These are phyloP conservation scores for Fusarium austroafricanum DNA, from an alignment of 2,329 filamentous ascomycete species.

Conservation along the genomic window DNA sequence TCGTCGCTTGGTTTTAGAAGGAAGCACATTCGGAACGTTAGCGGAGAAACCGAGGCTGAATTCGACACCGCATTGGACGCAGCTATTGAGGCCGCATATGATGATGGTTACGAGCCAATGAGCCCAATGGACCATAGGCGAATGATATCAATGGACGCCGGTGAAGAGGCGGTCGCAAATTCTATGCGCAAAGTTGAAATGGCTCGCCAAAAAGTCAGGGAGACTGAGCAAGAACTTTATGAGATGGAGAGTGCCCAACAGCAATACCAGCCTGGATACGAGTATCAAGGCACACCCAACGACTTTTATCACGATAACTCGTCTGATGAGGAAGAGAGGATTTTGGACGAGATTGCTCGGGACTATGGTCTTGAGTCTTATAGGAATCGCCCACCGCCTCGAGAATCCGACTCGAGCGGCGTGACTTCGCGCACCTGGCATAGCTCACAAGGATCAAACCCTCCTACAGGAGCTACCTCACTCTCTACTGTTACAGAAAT, in stretches of 20 bases:
- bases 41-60: slow-evolving; percentile 83
- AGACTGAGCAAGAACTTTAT: slow-evolving; percentile 76
- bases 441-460: slow-evolving; percentile 79
- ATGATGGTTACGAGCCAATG: slow-evolving; percentile 86
- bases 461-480: slow-evolving; percentile 56
- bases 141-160: slow-evolving; percentile 53
- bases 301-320: slow-evolving; percentile 73
- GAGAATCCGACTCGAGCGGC: slow-evolving; percentile 85
- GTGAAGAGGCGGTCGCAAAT: slow-evolving; percentile 62
- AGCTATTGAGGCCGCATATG: slow-evolving; percentile 94
- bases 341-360: slow-evolving; percentile 88
- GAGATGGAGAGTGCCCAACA: slow-evolving; percentile 50
- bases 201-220: slow-evolving; percentile 79
- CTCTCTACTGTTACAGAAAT: slow-evolving; percentile 77
- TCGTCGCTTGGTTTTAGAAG: slow-evolving; percentile 76
- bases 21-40: slow-evolving; percentile 75
- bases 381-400: slow-evolving; percentile 67
- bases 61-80: slow-evolving; percentile 95
- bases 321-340: slow-evolving; percentile 78
- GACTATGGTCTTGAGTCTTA: slow-evolving; percentile 88
- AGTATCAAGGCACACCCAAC: slow-evolving; percentile 51
- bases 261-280: slow-evolving; percentile 43
- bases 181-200: slow-evolving; percentile 76
- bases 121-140: slow-evolving; percentile 57
- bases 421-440: slow-evolving; percentile 84